Base-by-base conservation (phyloP, 768 basidiomycete species). In the Postia placenta region DNA sequence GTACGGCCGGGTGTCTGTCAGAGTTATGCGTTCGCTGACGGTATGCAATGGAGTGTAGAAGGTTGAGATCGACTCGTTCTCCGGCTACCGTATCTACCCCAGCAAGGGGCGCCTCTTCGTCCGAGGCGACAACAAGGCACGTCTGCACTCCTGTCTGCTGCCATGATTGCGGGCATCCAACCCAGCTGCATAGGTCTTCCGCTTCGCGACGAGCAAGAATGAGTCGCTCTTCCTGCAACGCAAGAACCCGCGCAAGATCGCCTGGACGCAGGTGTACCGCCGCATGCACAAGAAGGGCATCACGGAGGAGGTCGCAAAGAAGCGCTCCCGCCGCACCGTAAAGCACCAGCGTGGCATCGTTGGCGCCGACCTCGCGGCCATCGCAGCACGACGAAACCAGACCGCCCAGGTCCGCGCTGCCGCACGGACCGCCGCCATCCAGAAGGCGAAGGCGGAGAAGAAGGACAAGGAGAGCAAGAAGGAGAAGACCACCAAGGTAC, bases 261-360 rank as follows among this genome's bases (percentile, higher is more conserved):
- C 95, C 56, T 98, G 95, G 95, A 98, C 95, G 33, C 72, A 76
- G 61, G 81, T 87, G 54, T 95, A 88, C 80, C 87, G 91, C 57
- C 87, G 93, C 61, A 91, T 96, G 86, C 96, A 98, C 83, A 96
- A 95, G 84, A 99, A 99, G 85, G 96, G 96, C 69, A 83, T 98
- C 69, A 93, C 93, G 44, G 95, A 98, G 74, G 95, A 98, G 73
- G 88, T 94, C 46, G 92, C 93, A 63, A 99, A 98, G 92, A 97
- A 96, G 78, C 87, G 95, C 56, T 88, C 89, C 44, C 89, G 94
- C 72, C 85, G 86, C 71, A 92, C 91, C 56, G 92, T 98, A 65
- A 99, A 98, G 79, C 85, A 92, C 76, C 85, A 95, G 75, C 92
- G 96, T 65, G 96, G 96, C 55, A 92, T 98, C 69, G 92, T 93